Base-by-base conservation (phyloP, 2,329 filamentous ascomycete genomes). In the Colletotrichum sp. region DNA sequence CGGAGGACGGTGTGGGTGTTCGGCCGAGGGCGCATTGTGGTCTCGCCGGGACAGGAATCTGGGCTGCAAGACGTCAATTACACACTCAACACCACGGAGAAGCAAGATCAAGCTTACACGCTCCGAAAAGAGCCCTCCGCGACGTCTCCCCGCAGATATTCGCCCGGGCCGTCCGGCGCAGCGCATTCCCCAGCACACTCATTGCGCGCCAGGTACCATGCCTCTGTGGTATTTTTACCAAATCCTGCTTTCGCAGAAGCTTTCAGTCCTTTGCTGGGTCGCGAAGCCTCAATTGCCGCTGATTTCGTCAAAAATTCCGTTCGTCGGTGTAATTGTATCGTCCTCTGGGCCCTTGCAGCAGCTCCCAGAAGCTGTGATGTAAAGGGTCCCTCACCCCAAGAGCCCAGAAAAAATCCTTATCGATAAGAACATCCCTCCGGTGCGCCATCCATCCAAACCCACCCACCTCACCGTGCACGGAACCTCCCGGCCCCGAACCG, bases 181-280 rank as follows among this genome's bases (percentile, higher is more conserved):
- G 30, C 73, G 59, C 70, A 36, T 55, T 69, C 73, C 30, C 63
- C 59, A 76, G 57, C 75, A 82, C 79, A 78, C 78, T 83, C 83
- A 84, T 84, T 69, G 83, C 81, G 80, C 77, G 73, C 73, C 57
- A 64, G 36, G 64, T 68, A 69, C 13, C 70, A 64, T 69, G 63
- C 32, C 44, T 15, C 15, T 28, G 28, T n/a, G 10, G 10, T 7
- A 8, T 4, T 3, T 21, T 21, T 4, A 4, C 10, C 44, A 13
- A 52, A 8, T 52, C 13, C n/a, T 52, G 44, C 44, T 5, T 49
- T 24, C 12, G 44, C 44, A 1, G 10, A 5, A 52, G n/a, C n/a
- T 21, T 52, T 21, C 44, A 12, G 10, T 21, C 10, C 9, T 12
- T 49, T 49, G 6, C 2, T 13, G 12, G 4, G 44, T 21, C 44